Base-by-base conservation (phyloP, 371 early-diverging fungal species). In the Mortierella sp. region DNA sequence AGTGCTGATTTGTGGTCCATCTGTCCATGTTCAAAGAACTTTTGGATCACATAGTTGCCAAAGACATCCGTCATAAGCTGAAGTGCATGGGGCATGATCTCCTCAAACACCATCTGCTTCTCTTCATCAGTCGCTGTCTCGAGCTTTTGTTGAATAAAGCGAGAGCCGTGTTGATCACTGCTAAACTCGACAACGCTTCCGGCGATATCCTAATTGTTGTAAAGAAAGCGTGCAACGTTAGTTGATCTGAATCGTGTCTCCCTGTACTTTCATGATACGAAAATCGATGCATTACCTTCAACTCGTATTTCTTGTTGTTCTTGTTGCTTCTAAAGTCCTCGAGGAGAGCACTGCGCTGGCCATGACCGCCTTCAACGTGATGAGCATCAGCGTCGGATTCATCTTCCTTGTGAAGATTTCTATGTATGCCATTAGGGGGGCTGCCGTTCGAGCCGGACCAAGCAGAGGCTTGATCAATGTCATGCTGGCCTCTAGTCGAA, bases 21-120 rank as follows among this genome's bases (percentile, higher is more conserved):
- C 67, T 89, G 93, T 47, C 97, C 97, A 72, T 96, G 94, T 81
- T 98, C 98, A 85, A 99, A 98, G 76, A 99, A 96, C 86, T 99
- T 99, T 85, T 99, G 99, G 51, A 99, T 91, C 46, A 99, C 99
- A 78, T 99, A 99, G 85, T 99, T 99, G 49, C 99, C 99, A 91
- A 99, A 99, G 2, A 99, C 98, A 79, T 99, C 99, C 0, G 96
- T 96, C 95, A 96, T 98, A 45, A 99, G 84, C 58, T 97, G 96
- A 39, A 96, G 81, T 0, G 96, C 91, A 63, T 93, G 90, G 8
- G 98, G 96, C 43, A 92, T 82, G 27, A 99, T 94, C 81, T 99
- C 97, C 27, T 95, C 91, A 85, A 99, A 99, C 16, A 99, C 98
- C 76, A 96, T 86, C 63, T 93, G 91, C 83, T 96, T 96, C 67